Percentiles rank a stretch among this genome's conserved stretches.
phyloP scores from a whole-genome alignment of 2,329 filamentous ascomycete species.

The Aspergillus sp. region DNA sequence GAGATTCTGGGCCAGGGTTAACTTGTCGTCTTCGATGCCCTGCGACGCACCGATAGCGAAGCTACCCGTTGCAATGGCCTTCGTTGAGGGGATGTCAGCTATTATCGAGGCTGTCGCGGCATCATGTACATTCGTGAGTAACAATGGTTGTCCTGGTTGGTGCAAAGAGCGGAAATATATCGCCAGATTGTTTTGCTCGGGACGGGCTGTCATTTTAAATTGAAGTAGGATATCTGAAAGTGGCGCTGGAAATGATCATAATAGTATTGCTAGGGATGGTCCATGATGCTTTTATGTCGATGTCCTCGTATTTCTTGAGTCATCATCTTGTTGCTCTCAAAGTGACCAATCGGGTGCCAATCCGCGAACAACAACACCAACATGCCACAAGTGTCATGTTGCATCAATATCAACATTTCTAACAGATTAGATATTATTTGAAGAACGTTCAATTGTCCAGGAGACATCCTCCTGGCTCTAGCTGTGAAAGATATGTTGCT shows the following conservation, averaged over 20 bases:
- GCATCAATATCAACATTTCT: no score
- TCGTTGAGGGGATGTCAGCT: constrained; percentile 30
- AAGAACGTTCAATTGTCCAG: no score
- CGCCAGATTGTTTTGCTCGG: constrained; percentile 20
- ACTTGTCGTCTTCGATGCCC: constrained; percentile 47
- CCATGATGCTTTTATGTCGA: background rate
- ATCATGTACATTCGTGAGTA: constrained; percentile 59
- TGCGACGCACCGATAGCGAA: constrained; percentile 50
- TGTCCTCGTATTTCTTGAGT: constrained; percentile 1
- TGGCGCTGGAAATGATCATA: background rate
- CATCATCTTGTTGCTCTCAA: constrained; percentile 15
- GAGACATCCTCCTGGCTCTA: no score
- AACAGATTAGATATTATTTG: no score
- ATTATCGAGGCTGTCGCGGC: constrained; percentile 48
- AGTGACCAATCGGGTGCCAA: constrained; percentile 11
- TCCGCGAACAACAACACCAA: no score
- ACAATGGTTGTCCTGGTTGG: constrained; percentile 48
- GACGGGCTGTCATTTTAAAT: constrained; percentile 1
- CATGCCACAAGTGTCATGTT: no score
- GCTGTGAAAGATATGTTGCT: no score
- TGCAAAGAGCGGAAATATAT: constrained; percentile 47
- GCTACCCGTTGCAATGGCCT: constrained; percentile 51
- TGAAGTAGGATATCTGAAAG: no score
- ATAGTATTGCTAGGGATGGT: background rate
- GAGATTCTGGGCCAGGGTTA: constrained; percentile 54